These are phyloP conservation scores for Protomyces pachydermus DNA, from an alignment of 1,139 yeast species.

Conservation along the genomic window DNA sequence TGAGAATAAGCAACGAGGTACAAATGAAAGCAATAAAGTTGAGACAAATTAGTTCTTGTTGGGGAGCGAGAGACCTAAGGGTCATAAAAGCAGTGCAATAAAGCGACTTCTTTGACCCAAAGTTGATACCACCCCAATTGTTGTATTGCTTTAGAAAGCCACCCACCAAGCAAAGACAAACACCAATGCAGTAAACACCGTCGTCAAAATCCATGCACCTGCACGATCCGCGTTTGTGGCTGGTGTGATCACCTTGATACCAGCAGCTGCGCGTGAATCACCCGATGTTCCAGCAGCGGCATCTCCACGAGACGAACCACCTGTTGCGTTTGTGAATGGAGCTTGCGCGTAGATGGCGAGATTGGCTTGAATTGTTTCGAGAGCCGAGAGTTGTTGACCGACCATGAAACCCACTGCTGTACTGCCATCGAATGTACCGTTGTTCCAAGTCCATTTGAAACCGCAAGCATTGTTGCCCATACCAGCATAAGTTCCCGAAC, in stretches of 20 bases:
- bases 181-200: conserved; percentile 3
- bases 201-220: conserved; percentile 21
- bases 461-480: conserved; percentile 72
- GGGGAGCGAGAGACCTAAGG: no score
- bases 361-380: conserved; percentile 57
- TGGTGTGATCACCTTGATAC: conserved; percentile 11
- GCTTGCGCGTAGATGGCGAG: conserved; percentile 42
- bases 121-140: no score
- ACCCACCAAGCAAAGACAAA: conserved; percentile 26
- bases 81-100: not conserved
- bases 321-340: conserved; percentile 45
- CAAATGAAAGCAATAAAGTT: not conserved
- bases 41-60: not conserved
- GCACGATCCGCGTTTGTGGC: conserved; percentile 26
- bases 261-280: conserved; percentile 36
- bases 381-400: conserved; percentile 74
- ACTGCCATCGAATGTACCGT: conserved; percentile 40
- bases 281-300: conserved; percentile 37
- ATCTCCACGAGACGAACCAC: conserved; percentile 47
- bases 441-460: conserved; percentile 55
- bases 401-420: conserved; percentile 45
- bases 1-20: not conserved
- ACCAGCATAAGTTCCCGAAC: conserved; percentile 70
- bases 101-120: no score
- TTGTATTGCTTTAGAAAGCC: not conserved